A percentile compares a stretch with the other conserved stretches of the same genome.
These are phyloP conservation scores for Arxiozyma bovina DNA, from an alignment of 1,139 yeast species.

Conservation along the genomic window DNA sequence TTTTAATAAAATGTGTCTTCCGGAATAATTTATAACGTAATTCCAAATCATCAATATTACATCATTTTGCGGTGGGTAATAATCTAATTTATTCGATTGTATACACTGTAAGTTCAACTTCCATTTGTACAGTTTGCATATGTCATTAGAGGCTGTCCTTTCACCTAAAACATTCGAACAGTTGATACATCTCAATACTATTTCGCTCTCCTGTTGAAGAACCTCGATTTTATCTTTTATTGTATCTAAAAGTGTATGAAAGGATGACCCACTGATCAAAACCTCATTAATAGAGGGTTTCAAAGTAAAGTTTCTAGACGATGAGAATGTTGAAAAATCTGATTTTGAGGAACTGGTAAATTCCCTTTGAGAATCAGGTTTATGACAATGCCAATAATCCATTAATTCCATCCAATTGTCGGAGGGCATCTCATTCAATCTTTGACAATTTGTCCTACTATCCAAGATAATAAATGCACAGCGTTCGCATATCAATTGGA, in stretches of 20 bases:
- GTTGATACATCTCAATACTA: conserved; percentile 9
- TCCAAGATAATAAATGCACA: conserved; percentile 11
- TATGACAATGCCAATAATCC: conserved; percentile 98
- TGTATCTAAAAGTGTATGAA: conserved; percentile 14
- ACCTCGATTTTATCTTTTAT: conserved; percentile 4
- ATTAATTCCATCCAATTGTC: conserved; percentile 91
- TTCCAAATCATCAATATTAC: conserved; percentile 17
- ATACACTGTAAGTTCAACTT: conserved; percentile 10
- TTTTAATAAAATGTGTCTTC: conserved; percentile 17
- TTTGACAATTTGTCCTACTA: conserved; percentile 11
- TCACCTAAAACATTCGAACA: conserved; percentile 19
- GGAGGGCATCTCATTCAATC: conserved; percentile 68
- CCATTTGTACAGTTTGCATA: conserved; percentile 24
- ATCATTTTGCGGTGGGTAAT: conserved; percentile 17
- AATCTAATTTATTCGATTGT: conserved; percentile 1
- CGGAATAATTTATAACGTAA: conserved; percentile 17
- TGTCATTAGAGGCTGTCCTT: conserved; percentile 7
- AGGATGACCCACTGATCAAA: conserved; percentile 23
- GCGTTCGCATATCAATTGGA: conserved; percentile 13
- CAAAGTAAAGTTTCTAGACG: conserved; percentile 12
- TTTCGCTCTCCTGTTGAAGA: background rate
- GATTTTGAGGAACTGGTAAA: background rate
- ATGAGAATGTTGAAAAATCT: background rate
- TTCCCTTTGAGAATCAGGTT: conserved; percentile 41
- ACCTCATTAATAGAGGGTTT: conserved; percentile 21